Evolutionary conservation across 352 stramenopile genomes (phyloP), one percentile per base, ranked within the genome.

Genomic region (Plasmopara muralis): DNA sequence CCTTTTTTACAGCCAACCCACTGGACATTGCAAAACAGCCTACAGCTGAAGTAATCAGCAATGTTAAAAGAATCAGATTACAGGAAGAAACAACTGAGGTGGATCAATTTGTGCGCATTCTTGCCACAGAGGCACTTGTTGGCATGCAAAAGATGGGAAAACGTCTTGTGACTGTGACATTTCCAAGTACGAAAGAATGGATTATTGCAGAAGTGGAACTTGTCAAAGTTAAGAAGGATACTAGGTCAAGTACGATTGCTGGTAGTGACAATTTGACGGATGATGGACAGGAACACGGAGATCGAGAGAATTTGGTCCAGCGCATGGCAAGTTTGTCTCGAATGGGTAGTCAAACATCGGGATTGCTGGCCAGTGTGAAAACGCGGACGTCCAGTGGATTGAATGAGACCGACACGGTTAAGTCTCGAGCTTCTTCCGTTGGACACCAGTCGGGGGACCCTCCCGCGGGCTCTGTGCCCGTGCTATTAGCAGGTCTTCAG

Each of bases 211-310:
- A 80, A 9, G 16, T 88, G 7, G 81, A 88, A 56, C 64, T 92
- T 14, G 62, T 89, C 6, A 89, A 88, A 47, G 70, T 92, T 7
- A 89, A 89, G 62, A 89, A 88, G 52, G 70, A 66, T 39, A 77
- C 59, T 6, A 55, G 43, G 15, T 48, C 59, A 1, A 74, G 53
- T 40, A 9, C 28, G 8, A 29, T 10, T 14, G 10, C 42, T 15
- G 28, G 20, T 25, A 25, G 20, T 25, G 20, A 25, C 20, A 25
- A 25, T 3, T 25, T 20, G 43, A 35, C n/a, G 6, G 41, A 1
- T 9, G 54, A 58, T 12, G 20, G 46, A 39, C 49, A 64, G 18
- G 38, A 47, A 9, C 65, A 70, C 9, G 50, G 20, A 41, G 50
- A 49, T 4, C 72, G 83, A 50, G 74, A 83, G 5, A 68, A 88